Evolutionary conservation across 257 asterid species (phyloP).

Genomic region (Capsicum pubescens): DNA sequence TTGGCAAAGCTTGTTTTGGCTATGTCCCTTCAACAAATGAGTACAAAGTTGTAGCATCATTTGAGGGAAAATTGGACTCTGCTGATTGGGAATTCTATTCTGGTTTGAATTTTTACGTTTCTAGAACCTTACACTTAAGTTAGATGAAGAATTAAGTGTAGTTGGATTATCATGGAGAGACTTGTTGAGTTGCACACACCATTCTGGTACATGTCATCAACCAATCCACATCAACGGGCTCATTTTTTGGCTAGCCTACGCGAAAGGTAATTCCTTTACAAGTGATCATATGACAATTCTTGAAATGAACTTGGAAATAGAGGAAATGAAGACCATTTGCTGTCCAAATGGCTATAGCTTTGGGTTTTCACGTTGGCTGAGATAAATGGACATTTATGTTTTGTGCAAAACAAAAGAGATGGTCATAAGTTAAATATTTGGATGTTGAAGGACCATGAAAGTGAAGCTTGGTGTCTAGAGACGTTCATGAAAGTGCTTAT

Average conservation of each 20-base stretch:
- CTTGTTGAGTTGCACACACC: not conserved
- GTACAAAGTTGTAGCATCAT: not conserved
- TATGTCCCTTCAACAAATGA: not conserved
- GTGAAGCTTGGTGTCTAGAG: not conserved
- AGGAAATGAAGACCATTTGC: not conserved
- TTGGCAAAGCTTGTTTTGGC: not conserved
- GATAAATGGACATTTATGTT: not conserved
- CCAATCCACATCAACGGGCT: not conserved
- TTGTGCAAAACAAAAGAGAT: not conserved
- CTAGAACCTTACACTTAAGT: not conserved
- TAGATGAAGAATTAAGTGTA: not conserved
- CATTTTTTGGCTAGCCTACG: not conserved
- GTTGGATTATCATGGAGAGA: conserved; percentile 3
- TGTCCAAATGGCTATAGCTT: not conserved
- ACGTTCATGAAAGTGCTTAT: not conserved
- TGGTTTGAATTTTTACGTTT: not conserved
- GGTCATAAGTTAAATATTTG: too few relatives aligned
- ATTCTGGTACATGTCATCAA: not conserved
- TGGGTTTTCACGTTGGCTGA: not conserved
- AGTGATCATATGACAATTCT: not conserved
- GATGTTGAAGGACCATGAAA: too few relatives aligned
- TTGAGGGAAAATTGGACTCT: not conserved
- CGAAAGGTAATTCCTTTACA: not conserved
- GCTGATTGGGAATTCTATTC: not conserved
- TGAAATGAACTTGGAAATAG: conserved; percentile 13